Evolutionary conservation across 768 basidiomycete species (phyloP).

Genomic region (Mycena galericulata): DNA sequence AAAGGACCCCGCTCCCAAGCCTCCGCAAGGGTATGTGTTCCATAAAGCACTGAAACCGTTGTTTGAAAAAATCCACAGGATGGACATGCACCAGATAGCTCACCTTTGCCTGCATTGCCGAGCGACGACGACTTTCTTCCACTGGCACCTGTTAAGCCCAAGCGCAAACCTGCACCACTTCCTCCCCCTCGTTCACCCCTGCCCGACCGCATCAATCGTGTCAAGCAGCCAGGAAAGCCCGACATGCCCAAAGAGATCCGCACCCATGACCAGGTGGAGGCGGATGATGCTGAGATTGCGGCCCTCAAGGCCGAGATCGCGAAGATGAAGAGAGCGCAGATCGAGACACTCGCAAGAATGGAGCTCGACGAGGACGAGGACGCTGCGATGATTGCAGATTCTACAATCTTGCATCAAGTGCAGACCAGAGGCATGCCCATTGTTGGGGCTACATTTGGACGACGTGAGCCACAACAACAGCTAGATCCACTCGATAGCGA

Average conservation of each 20-base stretch:
- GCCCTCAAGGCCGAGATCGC: neutral
- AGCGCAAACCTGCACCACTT: neutral
- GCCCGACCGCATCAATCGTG: neutral
- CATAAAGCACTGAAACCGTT: neutral
- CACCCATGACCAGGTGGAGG: neutral
- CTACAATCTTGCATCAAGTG: neutral
- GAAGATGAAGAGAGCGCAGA: neutral
- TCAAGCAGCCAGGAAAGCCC: neutral
- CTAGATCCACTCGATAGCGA: neutral
- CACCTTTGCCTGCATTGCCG: neutral
- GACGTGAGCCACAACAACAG: constrained; percentile 1
- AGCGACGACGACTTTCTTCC: neutral
- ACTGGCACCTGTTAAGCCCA: neutral
- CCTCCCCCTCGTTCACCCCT: neutral
- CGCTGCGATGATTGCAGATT: neutral
- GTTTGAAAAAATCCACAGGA: neutral
- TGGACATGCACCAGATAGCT: constrained; percentile 4
- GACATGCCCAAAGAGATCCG: neutral
- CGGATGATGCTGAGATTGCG: neutral
- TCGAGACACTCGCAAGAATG: neutral
- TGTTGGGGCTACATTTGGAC: neutral
- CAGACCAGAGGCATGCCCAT: neutral
- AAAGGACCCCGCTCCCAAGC: neutral
- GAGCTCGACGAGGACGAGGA: neutral
- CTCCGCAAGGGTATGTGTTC: neutral